Percentiles rank a stretch among this genome's conserved stretches.
Evolutionary conservation across 139 green algal genomes (phyloP).

Genomic region (Chlorella sp.): DNA sequence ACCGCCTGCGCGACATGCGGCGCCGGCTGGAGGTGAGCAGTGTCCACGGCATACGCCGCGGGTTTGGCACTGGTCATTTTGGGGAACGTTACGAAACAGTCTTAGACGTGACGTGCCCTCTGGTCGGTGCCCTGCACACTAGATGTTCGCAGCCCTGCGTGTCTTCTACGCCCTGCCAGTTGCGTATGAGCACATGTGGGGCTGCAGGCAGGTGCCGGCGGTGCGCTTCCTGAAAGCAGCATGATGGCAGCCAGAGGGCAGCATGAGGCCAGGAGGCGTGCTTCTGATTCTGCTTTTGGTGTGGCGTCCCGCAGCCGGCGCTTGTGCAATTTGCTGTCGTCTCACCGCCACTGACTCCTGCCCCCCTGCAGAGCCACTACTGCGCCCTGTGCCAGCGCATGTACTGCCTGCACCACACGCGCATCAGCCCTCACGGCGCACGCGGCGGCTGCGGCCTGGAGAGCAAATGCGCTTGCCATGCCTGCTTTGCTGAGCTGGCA

Average conservation of each 20-base stretch:
- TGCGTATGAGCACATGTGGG: too few relatives aligned
- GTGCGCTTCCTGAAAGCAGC: too few relatives aligned
- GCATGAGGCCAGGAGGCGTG: neutral
- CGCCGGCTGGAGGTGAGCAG: constrained; percentile 6
- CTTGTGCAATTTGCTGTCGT: neutral
- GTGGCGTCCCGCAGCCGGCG: neutral
- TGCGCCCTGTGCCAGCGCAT: constrained; percentile 23
- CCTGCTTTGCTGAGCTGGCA: constrained; percentile 31
- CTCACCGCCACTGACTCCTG: neutral
- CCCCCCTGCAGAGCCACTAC: constrained; percentile 23
- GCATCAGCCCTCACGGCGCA: constrained; percentile 4
- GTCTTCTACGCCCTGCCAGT: too few relatives aligned
- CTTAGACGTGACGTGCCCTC: too few relatives aligned
- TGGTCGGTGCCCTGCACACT: too few relatives aligned
- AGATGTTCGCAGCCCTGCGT: too few relatives aligned
- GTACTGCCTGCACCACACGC: constrained; percentile 32
- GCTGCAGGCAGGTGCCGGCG: neutral
- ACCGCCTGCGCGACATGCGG: constrained; percentile 28
- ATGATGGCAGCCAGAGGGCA: neutral
- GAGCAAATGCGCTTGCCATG: constrained; percentile 29
- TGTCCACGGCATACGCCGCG: neutral
- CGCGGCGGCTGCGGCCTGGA: constrained; percentile 28
- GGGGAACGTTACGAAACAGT: too few relatives aligned
- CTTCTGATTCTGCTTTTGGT: neutral
- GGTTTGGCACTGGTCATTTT: too few relatives aligned